Conservation (phyloP, 306 rosid genomes). For the Sicyos baderoa region DNA sequence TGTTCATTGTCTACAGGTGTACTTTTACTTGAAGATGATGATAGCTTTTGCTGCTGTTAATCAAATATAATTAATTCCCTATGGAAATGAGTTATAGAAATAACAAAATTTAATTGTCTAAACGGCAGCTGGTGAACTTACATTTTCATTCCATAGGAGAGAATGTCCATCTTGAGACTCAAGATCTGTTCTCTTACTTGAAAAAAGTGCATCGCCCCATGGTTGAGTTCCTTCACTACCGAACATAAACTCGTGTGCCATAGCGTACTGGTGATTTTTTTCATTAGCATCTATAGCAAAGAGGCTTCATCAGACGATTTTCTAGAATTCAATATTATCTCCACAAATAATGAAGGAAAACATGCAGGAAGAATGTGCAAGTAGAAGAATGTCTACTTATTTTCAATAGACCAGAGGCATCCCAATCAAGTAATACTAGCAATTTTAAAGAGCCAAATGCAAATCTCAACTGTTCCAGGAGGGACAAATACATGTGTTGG, state of each 20-base stretch:
- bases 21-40: slow-evolving; percentile 29
- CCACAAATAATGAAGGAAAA: neutral
- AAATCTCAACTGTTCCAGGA: neutral
- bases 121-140: slow-evolving; percentile 29
- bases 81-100: no score
- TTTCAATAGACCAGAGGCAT: neutral
- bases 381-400: neutral
- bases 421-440: slow-evolving; percentile 3
- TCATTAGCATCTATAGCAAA: slow-evolving; percentile 33
- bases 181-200: slow-evolving; percentile 27
- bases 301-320: slow-evolving; percentile 21
- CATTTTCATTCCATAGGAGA: slow-evolving; percentile 37
- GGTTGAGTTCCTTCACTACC: slow-evolving; percentile 38
- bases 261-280: slow-evolving; percentile 26
- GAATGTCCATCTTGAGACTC: slow-evolving; percentile 32
- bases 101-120: no score
- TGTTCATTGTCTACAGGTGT: slow-evolving; percentile 36
- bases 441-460: neutral
- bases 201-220: slow-evolving; percentile 47
- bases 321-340: slow-evolving; percentile 19
- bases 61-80: neutral
- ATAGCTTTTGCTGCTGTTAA: slow-evolving; percentile 39
- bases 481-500: neutral
- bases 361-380: neutral
- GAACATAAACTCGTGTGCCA: slow-evolving; percentile 30